phyloP scores from a whole-genome alignment of 2,329 filamentous ascomycete genomes.

The Aspergillus ochraceoroseus region DNA sequence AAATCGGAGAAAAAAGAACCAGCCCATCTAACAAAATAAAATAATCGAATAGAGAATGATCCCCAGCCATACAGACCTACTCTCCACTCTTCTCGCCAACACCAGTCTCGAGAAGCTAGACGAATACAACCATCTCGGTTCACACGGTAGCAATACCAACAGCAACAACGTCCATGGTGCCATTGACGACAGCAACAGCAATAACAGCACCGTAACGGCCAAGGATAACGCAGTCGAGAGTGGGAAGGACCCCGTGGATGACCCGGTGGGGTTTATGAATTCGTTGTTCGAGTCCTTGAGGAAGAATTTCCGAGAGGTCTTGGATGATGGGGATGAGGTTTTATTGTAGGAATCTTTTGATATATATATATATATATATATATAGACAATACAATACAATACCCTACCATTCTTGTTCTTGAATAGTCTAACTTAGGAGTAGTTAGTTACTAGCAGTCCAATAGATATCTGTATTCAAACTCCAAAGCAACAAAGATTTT shows the following conservation, averaged over 20 bases:
- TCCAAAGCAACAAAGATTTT: too few relatives aligned
- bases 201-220: neutral
- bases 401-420: too few relatives aligned
- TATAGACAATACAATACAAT: too few relatives aligned
- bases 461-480: too few relatives aligned
- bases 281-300: constrained; percentile 19
- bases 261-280: constrained; percentile 21
- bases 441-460: too few relatives aligned
- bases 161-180: neutral
- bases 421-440: too few relatives aligned
- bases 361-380: too few relatives aligned
- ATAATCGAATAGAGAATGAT: constrained; percentile 10
- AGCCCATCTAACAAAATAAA: neutral
- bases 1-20: neutral
- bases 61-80: constrained; percentile 7
- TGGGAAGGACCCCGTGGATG: constrained; percentile 8
- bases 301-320: constrained; percentile 18
- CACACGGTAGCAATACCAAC: too few relatives aligned
- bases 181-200: constrained; percentile 4
- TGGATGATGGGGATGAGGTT: constrained; percentile 32
- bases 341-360: neutral
- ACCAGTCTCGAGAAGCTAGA: constrained; percentile 12
- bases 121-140: constrained; percentile 5
- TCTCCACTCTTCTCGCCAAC: constrained; percentile 7
- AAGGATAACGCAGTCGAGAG: neutral